Evolutionary conservation across 2,329 filamentous ascomycete genomes (phyloP).

Genomic region (Ascochyta rabiei): DNA sequence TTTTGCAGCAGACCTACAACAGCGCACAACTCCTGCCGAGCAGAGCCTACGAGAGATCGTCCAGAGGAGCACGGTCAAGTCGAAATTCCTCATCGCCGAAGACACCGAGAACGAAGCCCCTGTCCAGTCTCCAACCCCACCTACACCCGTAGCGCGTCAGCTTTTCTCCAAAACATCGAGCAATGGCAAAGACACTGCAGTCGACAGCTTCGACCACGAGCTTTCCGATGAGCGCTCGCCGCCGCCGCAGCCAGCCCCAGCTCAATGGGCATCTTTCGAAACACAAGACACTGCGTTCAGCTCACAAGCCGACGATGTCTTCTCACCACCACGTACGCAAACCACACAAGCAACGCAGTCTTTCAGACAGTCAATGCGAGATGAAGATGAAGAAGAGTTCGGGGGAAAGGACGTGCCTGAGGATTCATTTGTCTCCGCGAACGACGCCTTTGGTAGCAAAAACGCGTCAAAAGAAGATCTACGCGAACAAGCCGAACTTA

Average conservation of each 20-base stretch:
- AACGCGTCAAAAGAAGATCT: constrained; percentile 36
- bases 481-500: constrained; percentile 25
- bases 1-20: constrained; percentile 51
- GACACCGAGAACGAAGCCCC: constrained; percentile 52
- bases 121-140: constrained; percentile 30
- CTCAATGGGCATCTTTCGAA: constrained; percentile 40
- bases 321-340: constrained; percentile 41
- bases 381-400: constrained; percentile 21
- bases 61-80: constrained; percentile 62
- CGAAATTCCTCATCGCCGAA: constrained; percentile 66
- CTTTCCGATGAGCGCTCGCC: constrained; percentile 11
- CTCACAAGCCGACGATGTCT: constrained; percentile 38
- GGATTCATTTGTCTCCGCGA: constrained; percentile 57
- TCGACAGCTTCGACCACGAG: constrained; percentile 28
- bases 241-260: constrained; percentile 20
- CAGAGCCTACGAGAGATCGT: constrained; percentile 56
- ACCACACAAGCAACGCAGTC: constrained; percentile 44
- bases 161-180: constrained; percentile 36
- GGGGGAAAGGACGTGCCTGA: constrained; percentile 40
- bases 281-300: constrained; percentile 41
- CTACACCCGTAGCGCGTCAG: constrained; percentile 36
- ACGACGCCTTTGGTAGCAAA: constrained; percentile 49
- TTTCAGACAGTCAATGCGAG: constrained; percentile 32
- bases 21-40: constrained; percentile 59
- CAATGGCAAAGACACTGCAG: constrained; percentile 38